These are phyloP conservation scores for Diaporthe batatas DNA, from an alignment of 2,329 filamentous ascomycete genomes.

Conservation along the genomic window DNA sequence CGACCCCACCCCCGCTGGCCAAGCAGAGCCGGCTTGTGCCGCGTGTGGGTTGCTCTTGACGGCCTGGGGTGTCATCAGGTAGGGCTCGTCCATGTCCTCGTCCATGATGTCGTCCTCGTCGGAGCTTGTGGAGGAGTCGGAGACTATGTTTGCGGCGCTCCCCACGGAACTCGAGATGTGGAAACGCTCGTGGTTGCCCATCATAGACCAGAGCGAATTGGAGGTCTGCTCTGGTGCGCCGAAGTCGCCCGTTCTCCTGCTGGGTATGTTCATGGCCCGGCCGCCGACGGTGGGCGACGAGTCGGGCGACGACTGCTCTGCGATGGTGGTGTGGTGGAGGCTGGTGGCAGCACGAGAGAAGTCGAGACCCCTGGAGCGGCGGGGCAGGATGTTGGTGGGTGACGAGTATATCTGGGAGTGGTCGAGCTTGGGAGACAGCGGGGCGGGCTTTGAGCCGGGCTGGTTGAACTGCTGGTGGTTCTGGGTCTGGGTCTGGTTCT, in stretches of 20 bases:
- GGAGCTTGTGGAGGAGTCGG: slow-evolving; percentile 81
- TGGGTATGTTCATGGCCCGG: slow-evolving; percentile 72
- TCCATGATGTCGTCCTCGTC: slow-evolving; percentile 80
- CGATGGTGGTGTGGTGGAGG: slow-evolving; percentile 93
- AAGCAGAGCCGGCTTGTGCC: slow-evolving; percentile 34
- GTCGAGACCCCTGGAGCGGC: slow-evolving; percentile 90
- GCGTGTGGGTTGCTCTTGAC: slow-evolving; percentile 64
- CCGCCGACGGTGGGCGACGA: slow-evolving; percentile 88
- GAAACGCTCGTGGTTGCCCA: slow-evolving; percentile 77
- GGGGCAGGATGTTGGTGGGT: slow-evolving; percentile 83
- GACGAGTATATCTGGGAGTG: slow-evolving; percentile 87
- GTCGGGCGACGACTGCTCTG: slow-evolving; percentile 88
- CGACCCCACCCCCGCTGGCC: slow-evolving; percentile 70
- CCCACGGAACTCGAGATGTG: slow-evolving; percentile 81
- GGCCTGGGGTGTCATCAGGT: slow-evolving; percentile 85
- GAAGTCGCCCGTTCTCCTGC: slow-evolving; percentile 63
- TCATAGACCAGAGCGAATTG: slow-evolving; percentile 78
- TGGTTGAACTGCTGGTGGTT: slow-evolving; percentile 53
- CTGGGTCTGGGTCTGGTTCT: slow-evolving; percentile 53
- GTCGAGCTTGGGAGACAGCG: slow-evolving; percentile 89
- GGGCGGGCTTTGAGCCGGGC: slow-evolving; percentile 67
- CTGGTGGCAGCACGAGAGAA: slow-evolving; percentile 95
- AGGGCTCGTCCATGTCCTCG: slow-evolving; percentile 82
- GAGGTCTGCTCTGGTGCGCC: slow-evolving; percentile 73
- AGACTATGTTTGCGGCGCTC: slow-evolving; percentile 80